Evolutionary conservation across 768 basidiomycete species (phyloP).

Genomic region (Boletus barrowsii): DNA sequence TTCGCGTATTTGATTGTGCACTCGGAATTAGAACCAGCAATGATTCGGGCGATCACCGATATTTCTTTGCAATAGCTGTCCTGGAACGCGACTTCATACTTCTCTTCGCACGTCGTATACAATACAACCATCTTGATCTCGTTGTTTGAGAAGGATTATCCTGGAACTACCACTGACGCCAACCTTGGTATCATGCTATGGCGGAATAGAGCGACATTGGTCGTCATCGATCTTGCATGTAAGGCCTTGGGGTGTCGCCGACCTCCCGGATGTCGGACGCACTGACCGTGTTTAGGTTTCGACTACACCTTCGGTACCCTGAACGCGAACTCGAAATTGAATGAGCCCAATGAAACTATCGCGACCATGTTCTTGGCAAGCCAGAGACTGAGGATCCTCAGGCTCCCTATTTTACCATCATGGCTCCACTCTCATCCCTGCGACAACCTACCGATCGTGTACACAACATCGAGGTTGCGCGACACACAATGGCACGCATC

Average conservation of each 20-base stretch:
- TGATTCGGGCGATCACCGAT: conserved; percentile 53
- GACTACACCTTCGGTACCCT: conserved; percentile 35
- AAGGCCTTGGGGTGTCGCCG: conserved; percentile 9
- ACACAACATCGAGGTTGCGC: neutral
- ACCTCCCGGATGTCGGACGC: neutral
- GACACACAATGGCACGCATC: neutral
- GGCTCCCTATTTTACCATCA: conserved; percentile 31
- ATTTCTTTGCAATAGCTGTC: conserved; percentile 56
- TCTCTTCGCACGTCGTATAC: neutral
- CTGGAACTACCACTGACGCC: neutral
- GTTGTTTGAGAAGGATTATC: conserved; percentile 30
- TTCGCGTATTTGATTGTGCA: neutral
- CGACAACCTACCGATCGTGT: neutral
- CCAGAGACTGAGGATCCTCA: conserved; percentile 3
- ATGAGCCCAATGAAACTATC: conserved; percentile 33
- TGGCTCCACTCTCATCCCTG: neutral
- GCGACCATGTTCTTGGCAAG: conserved; percentile 18
- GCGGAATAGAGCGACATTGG: conserved; percentile 35
- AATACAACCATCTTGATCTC: conserved; percentile 41
- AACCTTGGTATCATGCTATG: conserved; percentile 33
- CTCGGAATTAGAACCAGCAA: conserved; percentile 58
- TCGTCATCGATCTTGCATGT: conserved; percentile 36
- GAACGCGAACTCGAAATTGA: conserved; percentile 17
- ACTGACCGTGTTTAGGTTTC: conserved; percentile 30
- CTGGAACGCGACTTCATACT: conserved; percentile 32